These are phyloP conservation scores for Blastomyces parvus DNA, from an alignment of 2,329 filamentous ascomycete species.

Conservation along the genomic window DNA sequence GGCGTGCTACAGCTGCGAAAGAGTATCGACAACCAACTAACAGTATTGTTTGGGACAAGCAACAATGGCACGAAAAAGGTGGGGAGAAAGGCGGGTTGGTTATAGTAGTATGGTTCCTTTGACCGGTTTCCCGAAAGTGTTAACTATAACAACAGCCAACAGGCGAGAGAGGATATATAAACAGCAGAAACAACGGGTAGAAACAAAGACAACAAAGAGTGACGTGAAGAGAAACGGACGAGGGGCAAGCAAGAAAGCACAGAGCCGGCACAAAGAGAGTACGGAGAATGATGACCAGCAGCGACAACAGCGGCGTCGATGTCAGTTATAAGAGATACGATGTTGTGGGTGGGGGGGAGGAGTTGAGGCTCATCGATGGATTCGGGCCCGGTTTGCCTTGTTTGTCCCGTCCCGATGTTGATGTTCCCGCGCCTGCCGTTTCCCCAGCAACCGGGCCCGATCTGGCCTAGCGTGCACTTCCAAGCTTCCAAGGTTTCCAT, in stretches of 20 bases:
- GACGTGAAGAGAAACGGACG: conserved; percentile 9
- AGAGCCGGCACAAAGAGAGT: conserved; percentile 16
- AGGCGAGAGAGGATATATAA: conserved; percentile 7
- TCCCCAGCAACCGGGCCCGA: conserved; percentile 10
- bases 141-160: conserved; percentile 6
- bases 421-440: conserved; percentile 9
- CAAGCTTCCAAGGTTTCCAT: conserved; percentile 2
- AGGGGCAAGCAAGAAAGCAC: conserved; percentile 13
- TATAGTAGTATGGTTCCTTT: not conserved
- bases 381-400: not conserved
- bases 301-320: conserved; percentile 12
- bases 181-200: conserved; percentile 15
- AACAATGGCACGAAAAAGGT: not conserved
- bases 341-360: conserved; percentile 9
- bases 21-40: not conserved
- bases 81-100: not conserved
- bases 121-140: not conserved
- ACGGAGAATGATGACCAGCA: not conserved
- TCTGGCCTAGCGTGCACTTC: not conserved
- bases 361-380: not conserved
- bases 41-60: not conserved
- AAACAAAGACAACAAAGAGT: conserved; percentile 11
- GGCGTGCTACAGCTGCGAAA: not conserved
- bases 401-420: conserved; percentile 10
- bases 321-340: conserved; percentile 5